Evolutionary conservation across 2,329 filamentous ascomycete genomes (phyloP).

Genomic region (Verticillium zaregamsianum): DNA sequence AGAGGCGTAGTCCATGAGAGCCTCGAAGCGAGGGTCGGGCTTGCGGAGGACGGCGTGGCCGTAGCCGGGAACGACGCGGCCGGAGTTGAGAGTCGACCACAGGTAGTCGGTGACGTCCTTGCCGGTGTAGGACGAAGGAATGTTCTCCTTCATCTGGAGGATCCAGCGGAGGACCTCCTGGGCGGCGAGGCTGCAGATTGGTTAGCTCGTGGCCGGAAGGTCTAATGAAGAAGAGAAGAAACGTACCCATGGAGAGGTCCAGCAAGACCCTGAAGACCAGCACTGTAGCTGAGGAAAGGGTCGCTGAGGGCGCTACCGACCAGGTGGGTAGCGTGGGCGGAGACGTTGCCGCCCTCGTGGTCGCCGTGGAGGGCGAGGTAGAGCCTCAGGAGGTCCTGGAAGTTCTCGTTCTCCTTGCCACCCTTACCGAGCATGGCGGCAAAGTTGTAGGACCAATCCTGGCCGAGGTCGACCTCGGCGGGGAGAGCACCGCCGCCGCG

Average conservation of each 20-base stretch:
- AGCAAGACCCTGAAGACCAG: conserved; percentile 89
- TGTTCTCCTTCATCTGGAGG: conserved; percentile 86
- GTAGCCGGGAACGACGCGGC: conserved; percentile 91
- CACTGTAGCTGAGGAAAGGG: conserved; percentile 93
- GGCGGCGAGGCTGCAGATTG: conserved; percentile 65
- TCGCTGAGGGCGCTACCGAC: conserved; percentile 93
- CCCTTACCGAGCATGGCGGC: conserved; percentile 92
- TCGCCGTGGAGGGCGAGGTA: conserved; percentile 97
- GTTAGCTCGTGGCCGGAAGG: conserved; percentile 2
- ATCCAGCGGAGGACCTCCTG: conserved; percentile 98
- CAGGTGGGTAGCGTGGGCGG: conserved; percentile 89
- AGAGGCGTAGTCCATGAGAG: conserved; percentile 91
- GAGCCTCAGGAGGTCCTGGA: conserved; percentile 89
- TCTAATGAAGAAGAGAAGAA: not conserved
- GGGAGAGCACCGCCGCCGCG: conserved; percentile 69
- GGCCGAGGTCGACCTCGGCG: conserved; percentile 70
- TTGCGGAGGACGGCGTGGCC: conserved; percentile 95
- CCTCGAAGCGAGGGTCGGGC: conserved; percentile 94
- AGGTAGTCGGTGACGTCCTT: conserved; percentile 84
- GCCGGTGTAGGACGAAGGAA: conserved; percentile 73
- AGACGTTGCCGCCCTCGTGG: conserved; percentile 97
- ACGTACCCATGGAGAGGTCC: conserved; percentile 56
- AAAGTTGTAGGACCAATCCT: conserved; percentile 99
- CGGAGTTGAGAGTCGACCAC: conserved; percentile 89
- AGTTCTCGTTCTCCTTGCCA: conserved; percentile 82